phyloP scores from a whole-genome alignment of 495 filamentous ascomycete species.

The Cercophora scortea region DNA sequence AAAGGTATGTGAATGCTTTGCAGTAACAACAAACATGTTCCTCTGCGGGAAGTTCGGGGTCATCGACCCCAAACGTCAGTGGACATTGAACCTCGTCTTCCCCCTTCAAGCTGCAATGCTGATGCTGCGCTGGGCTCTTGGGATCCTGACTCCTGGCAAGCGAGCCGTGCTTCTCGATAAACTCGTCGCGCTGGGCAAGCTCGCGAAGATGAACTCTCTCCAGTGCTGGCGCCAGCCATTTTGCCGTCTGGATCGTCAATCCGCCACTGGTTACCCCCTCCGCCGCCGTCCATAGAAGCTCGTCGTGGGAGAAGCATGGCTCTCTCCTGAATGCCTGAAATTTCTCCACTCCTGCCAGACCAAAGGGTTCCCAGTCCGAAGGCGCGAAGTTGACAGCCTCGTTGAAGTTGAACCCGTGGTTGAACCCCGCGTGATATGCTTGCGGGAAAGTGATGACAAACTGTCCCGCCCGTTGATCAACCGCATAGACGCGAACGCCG shows the following conservation, averaged over 20 bases:
- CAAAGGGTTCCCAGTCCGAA: constrained; percentile 92
- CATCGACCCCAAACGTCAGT: constrained; percentile 44
- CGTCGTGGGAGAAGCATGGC: constrained; percentile 96
- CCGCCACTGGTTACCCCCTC: constrained; percentile 59
- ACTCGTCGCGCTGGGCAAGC: constrained; percentile 54
- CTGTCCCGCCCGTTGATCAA: constrained; percentile 92
- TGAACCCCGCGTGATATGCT: constrained; percentile 89
- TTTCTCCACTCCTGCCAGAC: constrained; percentile 76
- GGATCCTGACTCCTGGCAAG: constrained; percentile 50
- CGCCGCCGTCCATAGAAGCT: constrained; percentile 80
- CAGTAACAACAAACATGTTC: constrained; percentile 87
- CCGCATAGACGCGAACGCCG: constrained; percentile 83
- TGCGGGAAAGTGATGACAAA: constrained; percentile 94
- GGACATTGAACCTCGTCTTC: constrained; percentile 34
- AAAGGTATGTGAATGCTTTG: constrained; percentile 88
- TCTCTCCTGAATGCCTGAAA: constrained; percentile 83
- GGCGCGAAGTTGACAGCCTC: constrained; percentile 99
- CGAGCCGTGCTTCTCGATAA: constrained; percentile 53
- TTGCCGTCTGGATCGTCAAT: constrained; percentile 83
- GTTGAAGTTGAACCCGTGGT: constrained; percentile 98
- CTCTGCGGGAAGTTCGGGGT: constrained; percentile 75
- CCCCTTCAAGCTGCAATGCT: constrained; percentile 35
- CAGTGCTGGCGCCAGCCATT: constrained; percentile 86
- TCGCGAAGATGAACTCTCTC: constrained; percentile 70
- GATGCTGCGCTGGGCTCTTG: constrained; percentile 16